These are phyloP conservation scores for Leishmania amazonensis DNA, from an alignment of 208 protist species.

Conservation along the genomic window DNA sequence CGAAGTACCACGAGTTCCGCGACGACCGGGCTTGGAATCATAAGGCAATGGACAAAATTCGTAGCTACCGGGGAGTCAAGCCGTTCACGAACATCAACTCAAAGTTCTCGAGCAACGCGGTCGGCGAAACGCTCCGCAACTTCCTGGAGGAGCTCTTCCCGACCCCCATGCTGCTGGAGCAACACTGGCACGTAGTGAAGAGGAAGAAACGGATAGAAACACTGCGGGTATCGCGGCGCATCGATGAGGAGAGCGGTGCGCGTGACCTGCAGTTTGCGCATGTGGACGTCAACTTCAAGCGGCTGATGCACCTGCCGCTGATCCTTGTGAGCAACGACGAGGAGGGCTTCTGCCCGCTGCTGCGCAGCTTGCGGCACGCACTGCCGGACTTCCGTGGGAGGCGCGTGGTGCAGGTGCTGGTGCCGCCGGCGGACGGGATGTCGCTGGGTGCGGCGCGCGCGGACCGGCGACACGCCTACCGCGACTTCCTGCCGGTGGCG, in stretches of 20 bases:
- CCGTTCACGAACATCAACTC: constrained; percentile 29
- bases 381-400: constrained; percentile 10
- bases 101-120: constrained; percentile 1
- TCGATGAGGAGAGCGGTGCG: background rate
- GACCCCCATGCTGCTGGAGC: constrained; percentile 17
- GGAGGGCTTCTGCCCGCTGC: constrained; percentile 28
- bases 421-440: constrained; percentile 14
- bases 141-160: constrained; percentile 25
- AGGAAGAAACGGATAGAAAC: too few relatives aligned
- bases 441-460: constrained; percentile 11
- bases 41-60: background rate
- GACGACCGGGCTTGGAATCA: background rate
- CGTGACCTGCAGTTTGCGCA: background rate
- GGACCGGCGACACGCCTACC: constrained; percentile 19
- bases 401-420: constrained; percentile 21
- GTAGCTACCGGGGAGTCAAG: background rate
- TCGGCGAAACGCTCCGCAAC: constrained; percentile 9
- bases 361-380: constrained; percentile 20
- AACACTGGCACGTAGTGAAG: background rate
- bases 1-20: constrained; percentile 17
- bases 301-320: constrained; percentile 11
- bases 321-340: constrained; percentile 26
- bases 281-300: background rate
- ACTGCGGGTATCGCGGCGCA: background rate
- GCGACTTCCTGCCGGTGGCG: constrained; percentile 21